Evolutionary conservation across 169 alveolate species (phyloP), one percentile per base, ranked within the genome.

Genomic region (Plasmodium relictum): DNA sequence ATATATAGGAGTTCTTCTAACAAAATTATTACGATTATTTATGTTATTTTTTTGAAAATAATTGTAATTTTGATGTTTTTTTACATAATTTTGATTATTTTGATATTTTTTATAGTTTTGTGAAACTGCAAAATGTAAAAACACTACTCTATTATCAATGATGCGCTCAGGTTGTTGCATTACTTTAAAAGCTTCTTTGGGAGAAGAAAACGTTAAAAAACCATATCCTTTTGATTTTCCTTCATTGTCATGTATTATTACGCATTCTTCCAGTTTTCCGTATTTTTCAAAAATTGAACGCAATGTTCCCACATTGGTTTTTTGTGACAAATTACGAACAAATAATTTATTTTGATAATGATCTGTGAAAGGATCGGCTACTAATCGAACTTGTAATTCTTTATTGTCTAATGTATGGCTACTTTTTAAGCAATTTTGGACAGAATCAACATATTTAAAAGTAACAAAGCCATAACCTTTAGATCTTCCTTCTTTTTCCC

Each of bases 381-480:
- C 95, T 65, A 93, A 71, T 58, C 92, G 71, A 18, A 93, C 92
- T 71, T 90, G 80, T 58, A 93, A 66, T 50, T 93, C 93, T 86
- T 93, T 88, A 26, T 92, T 93, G 59, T 93, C 89, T 26, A 93
- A 68, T 18, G 73, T 62, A 56, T 90, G 76, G 37, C 73, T 93
- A 37, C 80, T 88, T 63, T 86, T 89, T 59, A 93, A 86, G 20
- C 92, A 69, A 26, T 72, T 90, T 62, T 85, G 83, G 9, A 94
- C 94, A 5, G 96, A 88, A 4, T 94, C 96, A 8, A 93, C 88
- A 91, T 88, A 92, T 50, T 91, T 92, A 74, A 85, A 95, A 6
- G 96, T 93, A 45, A 95, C 96, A 65, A 95, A 94, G 10, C 96
- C 97, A 89, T 93, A 95, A 0, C 97, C 97, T 88, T 93, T 88